A percentile compares a stretch with the other conserved stretches of the same genome.
Evolutionary conservation across 2,329 filamentous ascomycete species (phyloP).

Genomic region (Aspergillus sp.): DNA sequence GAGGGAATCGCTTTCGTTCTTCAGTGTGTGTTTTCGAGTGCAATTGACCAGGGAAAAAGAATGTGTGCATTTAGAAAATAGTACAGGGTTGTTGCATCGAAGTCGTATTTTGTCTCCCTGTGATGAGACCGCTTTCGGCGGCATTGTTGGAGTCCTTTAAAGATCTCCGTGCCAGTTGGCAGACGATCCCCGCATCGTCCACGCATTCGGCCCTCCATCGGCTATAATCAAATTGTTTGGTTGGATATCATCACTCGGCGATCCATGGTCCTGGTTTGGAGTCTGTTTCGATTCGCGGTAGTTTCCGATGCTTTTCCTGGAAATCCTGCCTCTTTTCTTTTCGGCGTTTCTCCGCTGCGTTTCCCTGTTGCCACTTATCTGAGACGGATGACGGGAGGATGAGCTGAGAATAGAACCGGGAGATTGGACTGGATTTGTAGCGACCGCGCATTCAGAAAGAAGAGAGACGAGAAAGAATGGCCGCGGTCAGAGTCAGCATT

Average conservation of each 20-base stretch:
- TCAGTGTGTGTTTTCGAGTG: no score
- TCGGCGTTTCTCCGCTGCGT: not conserved
- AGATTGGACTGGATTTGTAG: no score
- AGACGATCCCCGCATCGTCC: slow-evolving; percentile 4
- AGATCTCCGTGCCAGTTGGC: not conserved
- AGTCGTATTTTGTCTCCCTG: no score
- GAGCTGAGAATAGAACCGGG: no score
- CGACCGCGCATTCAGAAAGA: no score
- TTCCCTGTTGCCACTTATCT: not conserved
- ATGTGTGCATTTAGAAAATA: not conserved
- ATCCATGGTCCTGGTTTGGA: not conserved
- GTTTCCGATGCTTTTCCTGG: not conserved
- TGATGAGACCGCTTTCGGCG: not conserved
- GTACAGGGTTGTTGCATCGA: not conserved
- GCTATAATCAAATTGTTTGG: slow-evolving; percentile 6
- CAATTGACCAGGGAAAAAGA: not conserved
- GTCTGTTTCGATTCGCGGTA: not conserved
- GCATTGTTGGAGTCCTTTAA: not conserved
- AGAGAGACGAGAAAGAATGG: no score
- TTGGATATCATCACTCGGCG: not conserved
- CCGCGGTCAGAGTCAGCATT: no score
- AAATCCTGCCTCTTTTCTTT: not conserved
- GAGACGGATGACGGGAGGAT: not conserved
- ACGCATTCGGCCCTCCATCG: not conserved
- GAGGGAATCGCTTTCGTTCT: no score